phyloP scores from a whole-genome alignment of 257 asterid species.

The Solanum corneliomulleri region DNA sequence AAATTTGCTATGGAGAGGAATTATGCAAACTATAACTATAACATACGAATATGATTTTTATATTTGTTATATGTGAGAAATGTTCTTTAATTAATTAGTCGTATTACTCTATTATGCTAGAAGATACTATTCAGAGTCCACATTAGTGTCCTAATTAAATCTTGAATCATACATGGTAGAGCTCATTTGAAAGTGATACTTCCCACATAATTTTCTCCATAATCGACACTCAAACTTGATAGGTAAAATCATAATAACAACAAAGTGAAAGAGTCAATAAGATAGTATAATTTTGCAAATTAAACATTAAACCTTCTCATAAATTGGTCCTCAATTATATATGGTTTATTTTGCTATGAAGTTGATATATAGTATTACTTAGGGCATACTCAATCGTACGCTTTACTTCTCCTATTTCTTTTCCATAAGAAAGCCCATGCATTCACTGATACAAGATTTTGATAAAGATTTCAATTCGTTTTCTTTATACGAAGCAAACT shows the following conservation, averaged over 20 bases:
- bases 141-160: no score
- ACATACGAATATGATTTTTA: no score
- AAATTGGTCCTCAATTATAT: neutral
- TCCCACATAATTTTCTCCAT: no score
- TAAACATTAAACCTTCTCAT: neutral
- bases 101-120: neutral
- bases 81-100: neutral
- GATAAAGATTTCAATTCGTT: neutral
- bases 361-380: constrained; percentile 19
- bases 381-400: constrained; percentile 18
- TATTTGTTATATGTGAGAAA: no score
- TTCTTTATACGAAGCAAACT: neutral
- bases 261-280: neutral
- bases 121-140: no score
- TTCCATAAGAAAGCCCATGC: neutral
- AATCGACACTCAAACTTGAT: neutral
- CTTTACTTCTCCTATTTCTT: constrained; percentile 20
- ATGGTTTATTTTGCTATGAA: neutral
- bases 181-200: no score
- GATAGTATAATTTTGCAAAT: neutral
- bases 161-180: accelerated
- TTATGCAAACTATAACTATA: no score
- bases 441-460: neutral
- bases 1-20: no score
- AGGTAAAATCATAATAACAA: neutral